Evolutionary conservation across 257 asterid genomes (phyloP).

Genomic region (Echites panduratus): DNA sequence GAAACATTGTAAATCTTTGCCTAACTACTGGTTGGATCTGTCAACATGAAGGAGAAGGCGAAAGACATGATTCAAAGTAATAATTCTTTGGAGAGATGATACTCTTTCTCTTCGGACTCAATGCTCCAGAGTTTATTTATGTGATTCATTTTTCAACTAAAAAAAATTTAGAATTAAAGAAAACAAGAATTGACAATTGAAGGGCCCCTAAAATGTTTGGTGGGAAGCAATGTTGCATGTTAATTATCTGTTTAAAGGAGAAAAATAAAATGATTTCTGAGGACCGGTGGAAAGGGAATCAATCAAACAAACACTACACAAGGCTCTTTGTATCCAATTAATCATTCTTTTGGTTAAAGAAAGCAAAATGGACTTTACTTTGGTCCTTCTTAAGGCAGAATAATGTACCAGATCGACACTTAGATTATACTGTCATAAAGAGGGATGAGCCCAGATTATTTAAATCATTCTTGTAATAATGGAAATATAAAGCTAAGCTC

Average conservation of each 20-base stretch:
- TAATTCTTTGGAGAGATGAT: no score
- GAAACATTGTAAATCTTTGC: no score
- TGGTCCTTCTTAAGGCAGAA: not conserved
- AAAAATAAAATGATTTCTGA: not conserved
- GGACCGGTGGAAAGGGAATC: not conserved
- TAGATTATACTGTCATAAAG: not conserved
- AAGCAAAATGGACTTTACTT: not conserved
- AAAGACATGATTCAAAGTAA: no score
- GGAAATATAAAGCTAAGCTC: not conserved
- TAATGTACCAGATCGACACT: not conserved
- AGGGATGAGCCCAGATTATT: not conserved
- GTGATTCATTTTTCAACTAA: no score
- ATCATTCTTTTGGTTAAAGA: not conserved
- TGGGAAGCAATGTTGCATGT: not conserved
- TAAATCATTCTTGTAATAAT: not conserved
- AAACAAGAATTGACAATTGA: not conserved
- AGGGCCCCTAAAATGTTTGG: not conserved
- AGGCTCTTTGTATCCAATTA: not conserved
- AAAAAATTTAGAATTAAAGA: no score
- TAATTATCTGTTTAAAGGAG: not conserved
- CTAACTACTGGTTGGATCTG: no score
- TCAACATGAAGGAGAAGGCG: no score
- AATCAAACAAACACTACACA: not conserved
- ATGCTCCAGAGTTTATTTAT: no score
- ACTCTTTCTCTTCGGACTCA: no score